These are phyloP conservation scores for Verticillium isaacii DNA, from an alignment of 2,329 filamentous ascomycete species.

Conservation along the genomic window DNA sequence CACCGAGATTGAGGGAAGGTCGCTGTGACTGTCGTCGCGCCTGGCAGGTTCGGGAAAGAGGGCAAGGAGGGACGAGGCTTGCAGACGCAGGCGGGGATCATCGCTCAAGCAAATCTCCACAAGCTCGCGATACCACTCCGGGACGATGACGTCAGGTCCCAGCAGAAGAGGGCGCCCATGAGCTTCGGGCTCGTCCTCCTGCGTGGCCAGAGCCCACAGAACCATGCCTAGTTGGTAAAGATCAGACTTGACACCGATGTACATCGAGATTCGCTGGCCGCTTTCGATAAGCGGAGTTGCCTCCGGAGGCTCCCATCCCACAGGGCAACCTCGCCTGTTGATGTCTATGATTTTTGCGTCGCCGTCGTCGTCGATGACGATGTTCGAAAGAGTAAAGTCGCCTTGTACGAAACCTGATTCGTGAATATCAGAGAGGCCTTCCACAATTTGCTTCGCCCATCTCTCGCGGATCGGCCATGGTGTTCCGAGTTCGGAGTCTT, in stretches of 20 bases:
- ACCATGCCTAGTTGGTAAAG: slow-evolving; percentile 97
- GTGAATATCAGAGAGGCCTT: slow-evolving; percentile 86
- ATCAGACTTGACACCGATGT: slow-evolving; percentile 97
- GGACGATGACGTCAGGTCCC: slow-evolving; percentile 57
- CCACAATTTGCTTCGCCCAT: slow-evolving; percentile 89
- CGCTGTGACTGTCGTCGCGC: slow-evolving; percentile 1
- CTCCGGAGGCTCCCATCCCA: slow-evolving; percentile 97
- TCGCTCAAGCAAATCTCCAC: slow-evolving; percentile 73
- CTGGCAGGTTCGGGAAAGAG: slow-evolving; percentile 52
- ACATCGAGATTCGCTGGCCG: slow-evolving; percentile 89
- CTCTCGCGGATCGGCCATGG: slow-evolving; percentile 71
- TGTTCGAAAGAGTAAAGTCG: slow-evolving; percentile 95
- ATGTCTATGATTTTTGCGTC: slow-evolving; percentile 98
- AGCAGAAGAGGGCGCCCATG: slow-evolving; percentile 66
- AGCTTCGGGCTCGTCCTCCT: slow-evolving; percentile 85
- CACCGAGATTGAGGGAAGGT: slow-evolving; percentile 26
- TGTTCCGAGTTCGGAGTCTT: slow-evolving; percentile 48
- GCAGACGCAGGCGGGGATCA: slow-evolving; percentile 65
- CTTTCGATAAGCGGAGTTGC: slow-evolving; percentile 79
- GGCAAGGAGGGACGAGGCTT: slow-evolving; percentile 66
- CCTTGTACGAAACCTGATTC: slow-evolving; percentile 96
- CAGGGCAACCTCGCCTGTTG: slow-evolving; percentile 92
- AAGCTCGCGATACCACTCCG: slow-evolving; percentile 72
- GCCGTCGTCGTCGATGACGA: slow-evolving; percentile 80
- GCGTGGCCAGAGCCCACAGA: slow-evolving; percentile 82